Conservation (phyloP, 768 basidiomycete genomes). For the Rhodocollybia butyracea region DNA sequence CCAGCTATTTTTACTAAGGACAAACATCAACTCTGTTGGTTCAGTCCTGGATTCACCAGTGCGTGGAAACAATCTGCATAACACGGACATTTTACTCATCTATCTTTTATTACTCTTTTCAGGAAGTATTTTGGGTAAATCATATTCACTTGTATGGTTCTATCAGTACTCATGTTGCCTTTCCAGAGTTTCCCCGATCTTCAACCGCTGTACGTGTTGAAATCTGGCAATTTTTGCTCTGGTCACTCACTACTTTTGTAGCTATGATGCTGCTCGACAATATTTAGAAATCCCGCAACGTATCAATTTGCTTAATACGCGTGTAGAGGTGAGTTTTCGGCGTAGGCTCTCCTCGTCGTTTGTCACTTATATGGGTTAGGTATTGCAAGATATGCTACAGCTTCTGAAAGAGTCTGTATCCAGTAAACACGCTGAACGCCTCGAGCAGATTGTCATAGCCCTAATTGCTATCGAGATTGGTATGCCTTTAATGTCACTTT, state of each 20-base stretch:
- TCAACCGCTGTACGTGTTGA: constrained; percentile 91
- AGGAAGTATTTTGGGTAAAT: constrained; percentile 94
- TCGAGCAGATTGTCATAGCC: constrained; percentile 91
- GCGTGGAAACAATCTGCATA: no score
- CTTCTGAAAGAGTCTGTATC: constrained; percentile 93
- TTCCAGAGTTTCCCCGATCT: constrained; percentile 89
- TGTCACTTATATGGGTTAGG: constrained; percentile 37
- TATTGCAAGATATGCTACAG: constrained; percentile 95
- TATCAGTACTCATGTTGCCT: background rate
- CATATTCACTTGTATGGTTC: background rate
- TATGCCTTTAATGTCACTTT: constrained; percentile 25
- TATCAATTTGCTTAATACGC: constrained; percentile 88
- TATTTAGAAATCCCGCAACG: constrained; percentile 95
- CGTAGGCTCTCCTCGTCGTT: background rate
- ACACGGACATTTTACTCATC: background rate
- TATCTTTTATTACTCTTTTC: background rate
- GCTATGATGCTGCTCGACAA: constrained; percentile 88
- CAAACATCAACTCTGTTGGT: constrained; percentile 93
- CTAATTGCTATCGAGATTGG: constrained; percentile 88
- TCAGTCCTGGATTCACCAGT: constrained; percentile 96
- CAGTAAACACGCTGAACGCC: constrained; percentile 82
- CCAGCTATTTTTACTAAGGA: constrained; percentile 87
- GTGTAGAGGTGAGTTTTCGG: constrained; percentile 70
- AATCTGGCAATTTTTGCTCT: no score
- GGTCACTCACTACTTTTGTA: no score